phyloP scores from a whole-genome alignment of 2,329 filamentous ascomycete genomes.

The Pseudogymnoascus sp. region DNA sequence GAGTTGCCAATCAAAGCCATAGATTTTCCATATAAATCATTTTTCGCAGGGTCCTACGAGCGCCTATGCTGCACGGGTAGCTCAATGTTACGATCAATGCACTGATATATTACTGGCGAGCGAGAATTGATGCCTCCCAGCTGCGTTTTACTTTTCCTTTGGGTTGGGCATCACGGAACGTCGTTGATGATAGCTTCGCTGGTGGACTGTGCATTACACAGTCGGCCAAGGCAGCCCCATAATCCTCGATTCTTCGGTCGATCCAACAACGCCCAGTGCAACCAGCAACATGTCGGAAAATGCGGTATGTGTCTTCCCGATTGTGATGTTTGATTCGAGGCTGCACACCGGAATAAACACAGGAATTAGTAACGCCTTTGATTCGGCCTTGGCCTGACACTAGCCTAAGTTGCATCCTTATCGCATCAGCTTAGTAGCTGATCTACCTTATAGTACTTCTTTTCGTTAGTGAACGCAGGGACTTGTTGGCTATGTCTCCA shows the following conservation, averaged over 20 bases:
- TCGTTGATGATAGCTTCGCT: neutral
- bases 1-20: neutral
- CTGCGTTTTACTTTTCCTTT: neutral
- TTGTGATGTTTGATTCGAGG: neutral
- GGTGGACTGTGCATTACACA: neutral
- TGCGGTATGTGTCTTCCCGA: neutral
- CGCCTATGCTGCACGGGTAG: neutral
- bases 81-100: no score
- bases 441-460: neutral
- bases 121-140: neutral
- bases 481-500: neutral
- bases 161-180: neutral
- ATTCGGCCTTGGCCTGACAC: neutral
- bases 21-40: neutral
- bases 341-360: neutral
- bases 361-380: neutral
- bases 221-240: neutral
- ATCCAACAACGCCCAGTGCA: neutral
- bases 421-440: neutral
- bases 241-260: neutral
- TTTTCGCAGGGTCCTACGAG: neutral
- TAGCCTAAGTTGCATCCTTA: constrained; percentile 2
- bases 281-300: neutral
- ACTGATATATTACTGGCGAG: neutral
- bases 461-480: neutral